Conservation (phyloP, 495 filamentous ascomycete species). For the Hypoxylon lenormandii region DNA sequence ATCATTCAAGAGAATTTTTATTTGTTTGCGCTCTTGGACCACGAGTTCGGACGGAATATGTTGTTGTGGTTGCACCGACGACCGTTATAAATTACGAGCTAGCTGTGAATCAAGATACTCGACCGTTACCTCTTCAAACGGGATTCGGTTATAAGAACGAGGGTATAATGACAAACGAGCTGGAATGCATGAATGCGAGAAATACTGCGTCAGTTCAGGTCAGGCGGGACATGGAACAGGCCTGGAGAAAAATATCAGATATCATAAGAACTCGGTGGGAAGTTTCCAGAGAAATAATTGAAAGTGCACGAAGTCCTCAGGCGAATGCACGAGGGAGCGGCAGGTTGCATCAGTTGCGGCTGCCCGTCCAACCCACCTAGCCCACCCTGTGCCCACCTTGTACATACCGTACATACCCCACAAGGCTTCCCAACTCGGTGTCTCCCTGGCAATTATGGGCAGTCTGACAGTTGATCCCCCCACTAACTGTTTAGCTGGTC, state of each 20-base stretch:
- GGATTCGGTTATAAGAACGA: not conserved
- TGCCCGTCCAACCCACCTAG: conserved; percentile 24
- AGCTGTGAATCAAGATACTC: conserved; percentile 31
- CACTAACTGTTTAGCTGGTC: not conserved
- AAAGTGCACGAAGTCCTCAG: conserved; percentile 32
- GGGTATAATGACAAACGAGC: conserved; percentile 27
- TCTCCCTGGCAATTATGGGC: too few species aligned
- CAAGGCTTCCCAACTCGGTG: conserved; percentile 3
- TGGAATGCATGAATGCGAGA: not conserved
- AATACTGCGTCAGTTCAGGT: not conserved
- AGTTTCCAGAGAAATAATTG: conserved; percentile 24
- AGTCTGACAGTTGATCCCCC: conserved; percentile 14
- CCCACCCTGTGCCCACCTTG: conserved; percentile 26
- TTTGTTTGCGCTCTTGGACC: conserved; percentile 9
- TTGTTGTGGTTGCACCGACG: conserved; percentile 25
- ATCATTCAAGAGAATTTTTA: conserved; percentile 25
- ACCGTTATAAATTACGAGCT: conserved; percentile 22
- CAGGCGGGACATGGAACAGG: not conserved
- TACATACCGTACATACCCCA: conserved; percentile 28
- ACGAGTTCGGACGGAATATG: conserved; percentile 1
- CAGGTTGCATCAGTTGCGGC: conserved; percentile 40
- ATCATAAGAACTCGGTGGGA: conserved; percentile 26
- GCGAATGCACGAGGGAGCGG: conserved; percentile 30
- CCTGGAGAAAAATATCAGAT: conserved; percentile 5
- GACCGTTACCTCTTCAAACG: conserved; percentile 1